Base-by-base conservation (phyloP, 202 grass and related monocot genomes). In the Carex sylvatica region DNA sequence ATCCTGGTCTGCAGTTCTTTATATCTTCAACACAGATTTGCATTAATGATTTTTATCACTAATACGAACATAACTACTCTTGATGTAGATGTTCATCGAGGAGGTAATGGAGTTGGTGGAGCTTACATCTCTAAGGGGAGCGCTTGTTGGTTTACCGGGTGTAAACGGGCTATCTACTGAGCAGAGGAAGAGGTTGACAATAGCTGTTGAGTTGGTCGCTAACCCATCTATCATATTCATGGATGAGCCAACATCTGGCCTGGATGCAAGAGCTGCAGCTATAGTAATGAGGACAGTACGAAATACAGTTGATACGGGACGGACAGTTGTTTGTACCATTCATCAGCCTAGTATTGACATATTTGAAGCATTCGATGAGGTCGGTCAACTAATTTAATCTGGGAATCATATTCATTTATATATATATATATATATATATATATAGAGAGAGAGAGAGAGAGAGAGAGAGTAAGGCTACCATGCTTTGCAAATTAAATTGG, bases 181-280 rank as follows among this genome's bases (percentile, higher is more conserved):
- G 40, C 79, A 82, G 22, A 82, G 79, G 47, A 82, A 82, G 79
- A 82, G 79, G 36, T 52, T 82, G 15, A 82, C 79, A 0, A 82
- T 82, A 47, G 79, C 79, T 9, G 79, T 82, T 53, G 79, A 82
- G 13, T 33, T 82, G 60, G 79, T 82, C 18, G 79, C 79, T 15
- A 82, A 82, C 47, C 79, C 79, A 51, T 82, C 79, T 54, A 82
- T 82, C 28, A 82, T 82, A 65, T 82, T 82, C 79, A 82, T 82
- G 79, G 79, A 82, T 8, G 79, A 82, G 18, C 79, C 79, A 3
- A 82, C 79, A 4, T 82, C 79, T 55, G 79, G 79, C 9, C 79
- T 82, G 11, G 79, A 82, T 31, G 79, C 79, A 13, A 63, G 79
- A 65, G 79, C 79, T 82, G 79, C 79, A 30, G 79, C 79, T 65